Percentiles rank a stretch among this genome's conserved stretches.
Conservation (phyloP, 495 filamentous ascomycete species). For the Aeminium ludgeri region DNA sequence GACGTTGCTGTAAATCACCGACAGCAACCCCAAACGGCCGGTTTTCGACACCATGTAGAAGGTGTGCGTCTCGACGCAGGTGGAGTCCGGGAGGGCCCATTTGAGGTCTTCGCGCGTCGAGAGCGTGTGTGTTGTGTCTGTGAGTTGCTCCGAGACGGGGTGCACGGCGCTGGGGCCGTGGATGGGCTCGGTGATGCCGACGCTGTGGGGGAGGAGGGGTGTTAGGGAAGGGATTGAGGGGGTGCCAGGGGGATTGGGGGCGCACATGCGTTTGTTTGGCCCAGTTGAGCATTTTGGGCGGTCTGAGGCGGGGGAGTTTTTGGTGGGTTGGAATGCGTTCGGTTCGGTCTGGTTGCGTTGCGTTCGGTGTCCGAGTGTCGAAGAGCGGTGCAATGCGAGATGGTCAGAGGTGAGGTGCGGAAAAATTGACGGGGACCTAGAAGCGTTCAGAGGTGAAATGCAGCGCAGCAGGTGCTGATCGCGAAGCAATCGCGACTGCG, state of each 20-base stretch:
- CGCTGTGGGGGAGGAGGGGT: conserved; percentile 75
- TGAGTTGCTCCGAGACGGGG: conserved; percentile 64
- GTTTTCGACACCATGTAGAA: conserved; percentile 78
- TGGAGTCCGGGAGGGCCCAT: conserved; percentile 68
- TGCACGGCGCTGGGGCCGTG: conserved; percentile 83
- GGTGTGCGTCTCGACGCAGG: conserved; percentile 86
- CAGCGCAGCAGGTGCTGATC: no score
- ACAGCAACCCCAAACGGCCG: conserved; percentile 60
- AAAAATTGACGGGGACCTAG: no score
- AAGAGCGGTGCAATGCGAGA: no score
- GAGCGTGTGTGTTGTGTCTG: conserved; percentile 64
- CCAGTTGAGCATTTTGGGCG: conserved; percentile 44
- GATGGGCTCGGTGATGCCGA: conserved; percentile 89
- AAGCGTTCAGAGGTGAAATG: no score
- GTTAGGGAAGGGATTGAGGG: conserved; percentile 8
- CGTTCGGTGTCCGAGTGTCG: no score
- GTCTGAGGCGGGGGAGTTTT: no score
- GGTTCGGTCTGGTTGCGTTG: no score
- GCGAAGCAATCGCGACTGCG: no score
- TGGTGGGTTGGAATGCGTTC: no score
- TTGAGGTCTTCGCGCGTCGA: conserved; percentile 57
- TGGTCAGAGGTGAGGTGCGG: no score
- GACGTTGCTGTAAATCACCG: conserved; percentile 97
- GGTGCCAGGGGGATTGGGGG: background rate
- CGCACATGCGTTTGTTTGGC: conserved; percentile 49